Evolutionary conservation across 371 early-diverging fungal genomes (phyloP), one percentile per base, ranked within the genome.

Genomic region (Saksenaea oblongispora): DNA sequence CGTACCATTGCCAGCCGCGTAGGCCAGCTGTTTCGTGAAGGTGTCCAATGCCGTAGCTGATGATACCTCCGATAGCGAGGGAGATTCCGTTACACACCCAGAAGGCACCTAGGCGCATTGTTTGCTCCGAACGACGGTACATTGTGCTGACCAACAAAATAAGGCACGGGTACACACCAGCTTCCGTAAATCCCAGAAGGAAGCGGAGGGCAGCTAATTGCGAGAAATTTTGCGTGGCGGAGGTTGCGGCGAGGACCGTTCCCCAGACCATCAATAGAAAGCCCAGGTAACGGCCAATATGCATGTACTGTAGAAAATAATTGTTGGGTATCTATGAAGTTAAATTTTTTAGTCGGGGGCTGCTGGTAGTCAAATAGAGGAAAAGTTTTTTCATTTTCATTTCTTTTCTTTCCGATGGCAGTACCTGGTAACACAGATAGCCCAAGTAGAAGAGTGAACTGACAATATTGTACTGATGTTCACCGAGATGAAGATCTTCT

Each of bases 1-100:
- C n/a, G 13, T 68, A 71, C 76, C 74, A 78, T 63, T 74, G 67
- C 78, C 78, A 78, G 26, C 68, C 56, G n/a, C 68, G 63, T 13
- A 78, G 31, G 4, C 67, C 72, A 13, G 57, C 64, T 5, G 44
- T 36, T 42, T 70, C 63, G 34, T 58, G 41, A 63, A 77, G 65
- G 37, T 59, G 70, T 17, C 70, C 68, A 53, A 74, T 68, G 28
- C 74, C 74, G 36, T 67, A 73, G 24, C 63, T 57, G 28, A 78
- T 54, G 18, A 75, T 9, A 18, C 78, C 69, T 15, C 78, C 73
- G 10, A 65, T 57, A 35, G 61, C 54, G 1, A 69, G 53, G 8
- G 69, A 66, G 18, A 69, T 8, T 1, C 69, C 75, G 36, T 74
- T 73, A 22, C 67, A 65, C 4, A 71, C 42, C 67, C 71, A 75